phyloP scores from a whole-genome alignment of 805 yeast species.

The Tetrapisispora iriomotensis region DNA sequence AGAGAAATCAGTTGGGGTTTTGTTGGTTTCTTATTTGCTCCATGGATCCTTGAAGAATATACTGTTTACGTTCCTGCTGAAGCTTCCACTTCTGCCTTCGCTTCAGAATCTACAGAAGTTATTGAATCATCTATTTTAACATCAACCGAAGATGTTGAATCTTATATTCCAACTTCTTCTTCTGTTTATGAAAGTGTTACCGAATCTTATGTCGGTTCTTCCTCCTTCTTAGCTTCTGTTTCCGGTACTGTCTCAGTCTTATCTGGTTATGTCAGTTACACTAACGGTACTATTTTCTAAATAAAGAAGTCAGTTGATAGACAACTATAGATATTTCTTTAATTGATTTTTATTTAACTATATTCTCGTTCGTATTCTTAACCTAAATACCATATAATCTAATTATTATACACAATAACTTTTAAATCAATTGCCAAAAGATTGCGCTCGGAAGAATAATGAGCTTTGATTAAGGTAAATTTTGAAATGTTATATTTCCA shows the following conservation, averaged over 20 bases:
- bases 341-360: no score
- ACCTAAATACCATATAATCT: no score
- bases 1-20: constrained; percentile 2
- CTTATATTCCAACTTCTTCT: background rate
- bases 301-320: no score
- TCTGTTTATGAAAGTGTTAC: constrained; percentile 1
- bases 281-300: background rate
- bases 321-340: no score
- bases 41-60: background rate
- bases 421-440: no score
- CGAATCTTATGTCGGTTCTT: background rate
- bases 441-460: no score
- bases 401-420: no score
- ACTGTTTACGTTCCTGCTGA: background rate
- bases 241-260: constrained; percentile 1
- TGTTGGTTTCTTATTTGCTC: constrained; percentile 2
- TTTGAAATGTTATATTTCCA: no score
- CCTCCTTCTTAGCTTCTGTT: constrained; percentile 1
- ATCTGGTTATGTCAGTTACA: constrained; percentile 2
- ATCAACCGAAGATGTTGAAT: background rate
- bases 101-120: background rate
- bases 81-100: background rate
- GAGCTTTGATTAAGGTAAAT: no score
- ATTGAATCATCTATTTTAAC: background rate
- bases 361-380: no score